Evolutionary conservation across 345 rosid genomes (phyloP).

Genomic region (Gynandropsis gynandra): DNA sequence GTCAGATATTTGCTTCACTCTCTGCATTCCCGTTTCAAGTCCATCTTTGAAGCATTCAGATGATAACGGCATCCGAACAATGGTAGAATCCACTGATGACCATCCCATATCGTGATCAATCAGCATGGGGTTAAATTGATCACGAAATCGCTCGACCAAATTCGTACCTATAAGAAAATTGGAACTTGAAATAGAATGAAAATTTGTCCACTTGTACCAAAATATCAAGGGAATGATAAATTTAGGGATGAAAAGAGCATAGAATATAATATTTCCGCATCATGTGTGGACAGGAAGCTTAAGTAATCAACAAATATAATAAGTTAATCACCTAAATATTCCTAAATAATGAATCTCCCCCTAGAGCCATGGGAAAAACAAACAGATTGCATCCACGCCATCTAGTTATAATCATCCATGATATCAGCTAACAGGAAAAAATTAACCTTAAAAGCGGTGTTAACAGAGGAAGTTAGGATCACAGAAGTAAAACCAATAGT

Average conservation of each 20-base stretch:
- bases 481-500: constrained; percentile 9
- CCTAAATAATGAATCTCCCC: constrained; percentile 5
- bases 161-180: constrained; percentile 55
- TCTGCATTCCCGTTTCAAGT: constrained; percentile 54
- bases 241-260: constrained; percentile 10
- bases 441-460: neutral
- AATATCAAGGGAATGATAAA: constrained; percentile 8
- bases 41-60: constrained; percentile 68
- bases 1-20: constrained; percentile 58
- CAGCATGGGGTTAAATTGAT: constrained; percentile 83
- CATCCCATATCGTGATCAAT: constrained; percentile 62
- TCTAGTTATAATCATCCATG: constrained; percentile 13
- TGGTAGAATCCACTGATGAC: constrained; percentile 63
- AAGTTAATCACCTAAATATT: constrained; percentile 8
- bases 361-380: neutral
- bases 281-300: neutral
- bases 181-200: constrained; percentile 7
- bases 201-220: constrained; percentile 5
- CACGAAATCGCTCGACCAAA: constrained; percentile 69
- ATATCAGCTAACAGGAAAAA: constrained; percentile 5
- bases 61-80: constrained; percentile 89
- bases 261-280: neutral
- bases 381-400: too few relatives aligned
- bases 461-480: constrained; percentile 9
- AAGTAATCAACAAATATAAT: neutral